phyloP scores from a whole-genome alignment of 192 early-diverging fungal species.

The Backusella parvicylindrica region DNA sequence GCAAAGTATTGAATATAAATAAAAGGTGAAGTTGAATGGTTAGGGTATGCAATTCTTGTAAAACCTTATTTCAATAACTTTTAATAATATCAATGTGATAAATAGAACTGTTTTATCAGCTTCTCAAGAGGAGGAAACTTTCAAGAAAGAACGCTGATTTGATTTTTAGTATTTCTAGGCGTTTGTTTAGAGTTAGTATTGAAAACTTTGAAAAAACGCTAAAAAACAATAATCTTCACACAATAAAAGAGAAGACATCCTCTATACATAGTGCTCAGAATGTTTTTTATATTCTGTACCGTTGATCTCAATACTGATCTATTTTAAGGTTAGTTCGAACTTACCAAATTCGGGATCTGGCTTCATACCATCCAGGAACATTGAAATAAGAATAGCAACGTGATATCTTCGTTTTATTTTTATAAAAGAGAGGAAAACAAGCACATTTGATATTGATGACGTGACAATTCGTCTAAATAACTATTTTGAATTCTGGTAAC shows the following conservation, averaged over 20 bases:
- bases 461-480: not conserved
- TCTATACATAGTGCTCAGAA: too few relatives aligned
- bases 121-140: too few relatives aligned
- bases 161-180: not conserved
- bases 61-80: not conserved
- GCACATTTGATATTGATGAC: not conserved
- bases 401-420: not conserved
- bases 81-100: not conserved
- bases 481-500: not conserved
- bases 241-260: not conserved
- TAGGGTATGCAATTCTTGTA: too few relatives aligned
- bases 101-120: not conserved
- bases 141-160: too few relatives aligned
- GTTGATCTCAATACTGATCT: not conserved
- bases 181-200: not conserved
- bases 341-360: not conserved
- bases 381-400: not conserved
- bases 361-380: not conserved
- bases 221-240: not conserved
- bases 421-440: not conserved
- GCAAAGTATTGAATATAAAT: too few relatives aligned
- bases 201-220: not conserved
- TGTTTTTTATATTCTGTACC: not conserved
- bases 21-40: too few relatives aligned
- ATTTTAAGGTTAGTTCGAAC: not conserved